A percentile compares a stretch with the other conserved stretches of the same genome.
Conservation (phyloP, 106 monocot species). For the Iris macrosiphon region DNA sequence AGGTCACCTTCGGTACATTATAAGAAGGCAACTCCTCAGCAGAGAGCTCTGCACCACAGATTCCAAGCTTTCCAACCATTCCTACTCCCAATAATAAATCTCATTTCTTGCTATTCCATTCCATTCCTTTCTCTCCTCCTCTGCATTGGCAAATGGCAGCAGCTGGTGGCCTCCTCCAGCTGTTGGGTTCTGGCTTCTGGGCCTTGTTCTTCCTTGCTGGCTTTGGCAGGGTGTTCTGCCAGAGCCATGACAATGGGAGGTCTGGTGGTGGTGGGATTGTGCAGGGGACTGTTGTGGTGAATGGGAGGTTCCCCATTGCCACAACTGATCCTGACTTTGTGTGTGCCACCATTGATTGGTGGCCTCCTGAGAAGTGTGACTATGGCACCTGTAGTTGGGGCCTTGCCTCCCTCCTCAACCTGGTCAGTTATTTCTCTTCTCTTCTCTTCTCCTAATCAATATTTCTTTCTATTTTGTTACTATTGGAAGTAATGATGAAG, state of each 20-base stretch:
- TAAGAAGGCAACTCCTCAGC: not conserved
- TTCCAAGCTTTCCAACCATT: slow-evolving; percentile 4
- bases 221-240: not conserved
- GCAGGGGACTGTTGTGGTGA: slow-evolving; percentile 33
- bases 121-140: not conserved
- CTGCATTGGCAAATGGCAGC: too few relatives aligned
- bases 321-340: slow-evolving; percentile 63
- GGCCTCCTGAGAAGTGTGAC: slow-evolving; percentile 98
- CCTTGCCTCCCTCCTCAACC: slow-evolving; percentile 73
- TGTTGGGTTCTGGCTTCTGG: slow-evolving; percentile 2
- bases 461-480: not conserved
- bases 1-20: not conserved
- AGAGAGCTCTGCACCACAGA: not conserved
- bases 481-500: too few relatives aligned
- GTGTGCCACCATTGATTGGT: slow-evolving; percentile 96
- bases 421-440: slow-evolving; percentile 31
- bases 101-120: not conserved
- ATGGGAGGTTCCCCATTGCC: slow-evolving; percentile 50
- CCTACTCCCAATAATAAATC: not conserved
- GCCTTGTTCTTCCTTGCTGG: slow-evolving; percentile 1
- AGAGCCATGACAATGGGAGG: slow-evolving; percentile 2
- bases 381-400: slow-evolving; percentile 96
- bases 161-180: not conserved
- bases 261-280: slow-evolving; percentile 8
- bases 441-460: not conserved